Base-by-base conservation (phyloP, 768 basidiomycete species). In the Lactarius quietus region DNA sequence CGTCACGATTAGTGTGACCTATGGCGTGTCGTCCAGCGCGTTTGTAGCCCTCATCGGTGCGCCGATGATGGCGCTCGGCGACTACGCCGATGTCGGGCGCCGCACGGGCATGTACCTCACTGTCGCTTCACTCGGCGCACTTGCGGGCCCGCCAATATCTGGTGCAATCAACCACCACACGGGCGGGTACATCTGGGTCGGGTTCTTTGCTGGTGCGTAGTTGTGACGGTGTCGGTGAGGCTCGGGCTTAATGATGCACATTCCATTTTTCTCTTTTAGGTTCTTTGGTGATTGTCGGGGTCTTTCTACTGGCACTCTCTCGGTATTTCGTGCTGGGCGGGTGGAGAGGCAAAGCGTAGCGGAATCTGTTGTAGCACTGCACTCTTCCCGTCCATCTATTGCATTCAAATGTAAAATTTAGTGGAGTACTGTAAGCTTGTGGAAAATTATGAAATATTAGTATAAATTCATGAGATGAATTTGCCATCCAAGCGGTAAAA, bases 101-200 rank as follows among this genome's bases (percentile, higher is more conserved):
- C 78, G 90, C 18, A 76, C 82, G 0, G 89, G 90, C 6, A 84
- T 89, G 79, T 83, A 83, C 64, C 78, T 87, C 73, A 86, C 81
- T 35, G 78, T 88, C 59, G 64, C 84, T 28, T 80, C 89, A 0
- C 41, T 90, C 20, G 88, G 87, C 14, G 87, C 86, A 0, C 77
- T 91, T 3, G 80, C 79, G 1, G 90, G 90, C 0, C 87, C 88
- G 3, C 90, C 90, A 0, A 87, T 90, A 64, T 88, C 88, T 7
- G 90, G 89, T 0, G 86, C 86, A 0, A 88, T 91, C 69, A 80
- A 82, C 61, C 72, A 72, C 0, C 78, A 81, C 0, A 83, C 85
- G 1, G 81, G 80, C 3, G 79, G 80, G 0, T 92, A 83, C 70
- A 76, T 78, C 43, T 77, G 71, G 3, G 84, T 86, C 10, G 86